Evolutionary conservation across 1,139 yeast genomes (phyloP), one percentile per base, ranked within the genome.

Genomic region (Debaryomycetaceae sp.): DNA sequence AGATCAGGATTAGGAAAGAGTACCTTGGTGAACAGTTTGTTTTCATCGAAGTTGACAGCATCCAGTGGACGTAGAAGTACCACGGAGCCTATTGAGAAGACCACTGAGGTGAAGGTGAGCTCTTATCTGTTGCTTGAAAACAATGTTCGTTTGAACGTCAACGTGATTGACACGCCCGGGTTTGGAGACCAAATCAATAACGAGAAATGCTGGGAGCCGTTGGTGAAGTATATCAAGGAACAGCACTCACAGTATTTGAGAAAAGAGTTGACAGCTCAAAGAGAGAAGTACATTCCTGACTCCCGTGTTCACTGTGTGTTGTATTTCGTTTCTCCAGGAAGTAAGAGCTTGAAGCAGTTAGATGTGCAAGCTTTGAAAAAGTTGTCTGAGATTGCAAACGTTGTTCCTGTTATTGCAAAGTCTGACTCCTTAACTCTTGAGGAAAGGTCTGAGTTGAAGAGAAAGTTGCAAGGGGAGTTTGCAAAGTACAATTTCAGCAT

Each of bases 131-230:
- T 91, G 49, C 65, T 81, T 44, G 98, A 92, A 65, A 91, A 88
- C 61, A 87, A 86, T 50, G 98, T 92, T 44, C 81, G 83, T 44
- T 79, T 92, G 60, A 84, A 85, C 56, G 70, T 92, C 49, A 91
- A 88, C 53, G 82, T 91, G 43, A 87, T 92, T 59, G 98, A 92
- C 61, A 92, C 98, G 6, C 98, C 98, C 9, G 98, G 98, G 6
- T 92, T 88, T 70, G 98, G 96, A 31, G 98, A 92, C 68, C 96
- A 87, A 65, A 85, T 92, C 54, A 88, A 92, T 68, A 92, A 92
- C 65, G 96, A 89, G 56, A 85, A 86, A 65, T 92, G 91, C 56
- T 92, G 98, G 98, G 98, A 92, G 53, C 97, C 97, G 35, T 83
- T 92, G 52, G 84, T 91, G 52, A 89, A 88, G 67, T 91, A 91